Base-by-base conservation (phyloP, 306 rosid genomes). In the Hylodesmum podocarpum region DNA sequence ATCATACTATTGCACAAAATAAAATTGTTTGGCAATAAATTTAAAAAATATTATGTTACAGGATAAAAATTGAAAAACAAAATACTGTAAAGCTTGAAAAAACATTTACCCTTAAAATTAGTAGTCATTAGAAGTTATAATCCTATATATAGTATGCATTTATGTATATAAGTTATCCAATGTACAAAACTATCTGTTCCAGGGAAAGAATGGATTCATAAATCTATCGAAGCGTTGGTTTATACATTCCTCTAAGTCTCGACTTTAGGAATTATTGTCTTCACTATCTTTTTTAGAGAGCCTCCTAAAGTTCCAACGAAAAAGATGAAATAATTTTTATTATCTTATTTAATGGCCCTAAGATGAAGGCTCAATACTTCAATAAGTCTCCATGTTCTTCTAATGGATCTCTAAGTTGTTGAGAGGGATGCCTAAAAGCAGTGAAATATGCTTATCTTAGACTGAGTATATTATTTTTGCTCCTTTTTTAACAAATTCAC, bases 91-190 rank as follows among this genome's bases (percentile, higher is more conserved):
- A 61, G 39, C 46, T 12, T 78, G 44, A 13, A 62, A 59, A 70
- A 25, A 25, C 62, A 34, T 69, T 5, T 46, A 69, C 33, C 22
- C 71, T 15, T 21, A 33, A 69, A 78, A 70, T 43, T 64, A 25
- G 70, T 46, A 12, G 62, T 11, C 19, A 51, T 59, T 31, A 55
- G 69, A n/a, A 44, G 41, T n/a, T 22, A 54, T 19, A 24, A 58
- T 69, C 53, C 46, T 22, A 46, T n/a, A 58, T 19, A 15, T 46
- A 34, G 13, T 34, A 57, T 55, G 63, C 63, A 25, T 44, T 36
- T 51, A 58, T 22, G 31, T 58, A 31, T 68, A 70, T 24, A 77
- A 78, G 33, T 33, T 78, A 59, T 59, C 69, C 77, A 21, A 58
- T 6, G 21, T 40, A 69, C 41, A 43, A 66, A 58, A 55, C 61